Evolutionary conservation across 805 yeast species (phyloP), one percentile per base, ranked within the genome.

Genomic region (Ogataea glucozyma): DNA sequence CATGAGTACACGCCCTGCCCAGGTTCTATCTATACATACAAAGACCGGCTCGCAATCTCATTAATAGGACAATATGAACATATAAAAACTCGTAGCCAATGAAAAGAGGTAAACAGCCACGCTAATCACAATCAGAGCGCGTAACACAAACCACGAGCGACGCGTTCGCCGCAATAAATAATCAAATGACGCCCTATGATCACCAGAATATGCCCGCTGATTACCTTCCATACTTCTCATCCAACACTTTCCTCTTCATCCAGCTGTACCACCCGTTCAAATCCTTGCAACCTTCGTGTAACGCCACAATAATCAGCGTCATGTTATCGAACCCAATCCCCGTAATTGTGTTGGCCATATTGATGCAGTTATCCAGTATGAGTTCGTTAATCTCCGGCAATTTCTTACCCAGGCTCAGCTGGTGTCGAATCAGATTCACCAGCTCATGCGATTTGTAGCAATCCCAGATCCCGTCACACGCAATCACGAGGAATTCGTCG

Each of bases 391-490:
- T 80, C 33, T 76, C 79, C 31, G 80, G 78, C 17, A 84, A 61
- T 44, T 70, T 73, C 63, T 79, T 71, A 1, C 85, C 88, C 22
- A 75, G 53, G 0, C 76, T 67, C 40, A 85, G 62, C 49, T 80
- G 76, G 47, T 77, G 76, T 53, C 88, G 70, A 24, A 85, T 75
- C 26, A 76, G 61, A 17, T 67, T 61, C 1, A 81, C 65, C 40
- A 85, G 56, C 40, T 79, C 77, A 32, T 69, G 71, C 49, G 82
- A 81, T 45, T 76, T 78, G 54, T 75, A 76, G 26, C 79, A 73
- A 61, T 85, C 93, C 91, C 90, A 85, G 34, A 85, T 80, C 32
- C 95, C 95, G 64, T 85, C 95, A 64, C 95, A 85, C 1, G 88
- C 91, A 41, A 85, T 62, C 2, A 85, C 74, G 16, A 85, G 57